Conservation (phyloP, 1,139 yeast genomes). For the Sugiyamaella grinbergsii region DNA sequence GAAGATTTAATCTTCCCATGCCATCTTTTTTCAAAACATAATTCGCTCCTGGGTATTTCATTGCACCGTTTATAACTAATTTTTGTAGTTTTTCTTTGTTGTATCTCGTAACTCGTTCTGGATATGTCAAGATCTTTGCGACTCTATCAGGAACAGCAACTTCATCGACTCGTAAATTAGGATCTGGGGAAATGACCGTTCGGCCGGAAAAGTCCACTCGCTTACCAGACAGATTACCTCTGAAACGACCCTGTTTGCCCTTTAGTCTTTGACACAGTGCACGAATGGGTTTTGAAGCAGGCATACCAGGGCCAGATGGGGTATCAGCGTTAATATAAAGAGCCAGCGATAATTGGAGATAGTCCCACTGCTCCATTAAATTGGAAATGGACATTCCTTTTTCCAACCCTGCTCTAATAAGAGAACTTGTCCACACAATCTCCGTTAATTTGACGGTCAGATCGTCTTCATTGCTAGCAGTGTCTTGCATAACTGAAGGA, state of each 20-base stretch:
- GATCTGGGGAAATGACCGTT: constrained; percentile 98
- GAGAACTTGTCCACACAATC: constrained; percentile 92
- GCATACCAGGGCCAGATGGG: constrained; percentile 48
- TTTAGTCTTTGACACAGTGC: constrained; percentile 96
- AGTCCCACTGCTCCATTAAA: constrained; percentile 99
- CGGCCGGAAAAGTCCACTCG: constrained; percentile 98
- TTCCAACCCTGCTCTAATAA: constrained; percentile 91
- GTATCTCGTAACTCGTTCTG: constrained; percentile 90
- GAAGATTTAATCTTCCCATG: constrained; percentile 79
- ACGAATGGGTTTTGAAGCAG: constrained; percentile 77
- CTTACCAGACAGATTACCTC: constrained; percentile 97
- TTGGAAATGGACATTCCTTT: constrained; percentile 91
- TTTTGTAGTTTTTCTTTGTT: constrained; percentile 75
- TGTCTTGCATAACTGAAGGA: constrained; percentile 96
- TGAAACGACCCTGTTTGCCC: constrained; percentile 98
- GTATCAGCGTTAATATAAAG: constrained; percentile 97
- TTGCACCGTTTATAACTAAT: constrained; percentile 82
- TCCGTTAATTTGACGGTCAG: constrained; percentile 94
- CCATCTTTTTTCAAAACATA: constrained; percentile 83
- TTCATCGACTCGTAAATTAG: constrained; percentile 89
- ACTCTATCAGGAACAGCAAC: constrained; percentile 98
- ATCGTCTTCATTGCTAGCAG: constrained; percentile 94
- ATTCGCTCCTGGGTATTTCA: constrained; percentile 94
- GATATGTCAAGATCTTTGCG: constrained; percentile 93
- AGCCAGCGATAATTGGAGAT: constrained; percentile 90